phyloP scores from a whole-genome alignment of 2,329 filamentous ascomycete genomes.

The Nothophoma quercina region DNA sequence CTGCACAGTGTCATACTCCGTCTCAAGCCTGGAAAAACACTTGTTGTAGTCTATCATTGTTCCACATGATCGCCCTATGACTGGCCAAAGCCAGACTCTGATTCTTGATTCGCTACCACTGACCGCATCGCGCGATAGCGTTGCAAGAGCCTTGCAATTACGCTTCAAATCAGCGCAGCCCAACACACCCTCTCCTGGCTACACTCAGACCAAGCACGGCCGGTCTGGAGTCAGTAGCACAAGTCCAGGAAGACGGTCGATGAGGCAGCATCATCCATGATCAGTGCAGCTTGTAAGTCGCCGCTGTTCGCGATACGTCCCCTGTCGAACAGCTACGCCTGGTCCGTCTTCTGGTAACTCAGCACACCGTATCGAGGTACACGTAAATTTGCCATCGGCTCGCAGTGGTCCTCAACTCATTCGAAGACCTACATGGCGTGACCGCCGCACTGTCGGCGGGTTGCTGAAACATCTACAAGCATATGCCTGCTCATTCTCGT shows the following conservation, averaged over 20 bases:
- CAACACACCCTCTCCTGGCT: slow-evolving; percentile 11
- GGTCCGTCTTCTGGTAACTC: background rate
- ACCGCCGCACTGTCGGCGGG: background rate
- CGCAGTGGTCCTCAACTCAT: background rate
- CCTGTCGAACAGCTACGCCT: background rate
- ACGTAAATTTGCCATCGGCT: background rate
- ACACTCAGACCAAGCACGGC: background rate
- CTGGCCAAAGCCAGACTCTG: slow-evolving; percentile 14
- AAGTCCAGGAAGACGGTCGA: background rate
- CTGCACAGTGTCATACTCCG: slow-evolving; percentile 29
- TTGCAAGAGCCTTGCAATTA: slow-evolving; percentile 37
- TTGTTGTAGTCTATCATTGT: slow-evolving; percentile 20
- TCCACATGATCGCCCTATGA: slow-evolving; percentile 37
- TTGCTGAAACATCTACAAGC: slow-evolving; percentile 7
- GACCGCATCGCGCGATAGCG: slow-evolving; percentile 24
- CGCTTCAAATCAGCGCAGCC: slow-evolving; percentile 16
- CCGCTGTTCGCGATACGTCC: background rate
- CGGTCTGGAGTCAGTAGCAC: background rate
- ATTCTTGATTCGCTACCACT: slow-evolving; percentile 34
- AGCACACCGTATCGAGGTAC: slow-evolving; percentile 7
- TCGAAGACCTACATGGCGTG: background rate
- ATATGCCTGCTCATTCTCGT: slow-evolving; percentile 8
- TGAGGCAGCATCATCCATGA: slow-evolving; percentile 1
- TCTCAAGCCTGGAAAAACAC: slow-evolving; percentile 27
- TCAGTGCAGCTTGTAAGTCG: background rate